Evolutionary conservation across 2,329 filamentous ascomycete genomes (phyloP), one percentile per base, ranked within the genome.

Genomic region (Triangularia setosa): DNA sequence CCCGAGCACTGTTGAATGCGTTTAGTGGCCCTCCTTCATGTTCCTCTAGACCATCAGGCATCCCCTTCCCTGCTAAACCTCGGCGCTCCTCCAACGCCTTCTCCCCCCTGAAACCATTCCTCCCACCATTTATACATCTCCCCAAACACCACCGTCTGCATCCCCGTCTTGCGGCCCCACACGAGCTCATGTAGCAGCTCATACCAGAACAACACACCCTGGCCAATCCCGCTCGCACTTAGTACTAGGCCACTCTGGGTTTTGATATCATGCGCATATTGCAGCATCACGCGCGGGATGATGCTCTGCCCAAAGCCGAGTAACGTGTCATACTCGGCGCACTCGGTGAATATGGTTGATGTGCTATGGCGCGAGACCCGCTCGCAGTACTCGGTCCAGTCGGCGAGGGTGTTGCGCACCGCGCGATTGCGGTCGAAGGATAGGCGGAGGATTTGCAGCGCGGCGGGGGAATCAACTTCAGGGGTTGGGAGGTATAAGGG

Each of bases 131-230:
- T 60, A 60, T 60, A 60, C 28, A 60, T 16, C 12, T 60, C 30
- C 33, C 11, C 33, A 28, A 48, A 48, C 25, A 23, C 33, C 18
- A 44, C 21, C 27, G 28, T 44, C 57, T 18, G 18, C 33, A 44
- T 14, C 33, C 59, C 48, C 59, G 59, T 61, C 59, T 61, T 61
- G 27, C 48, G 6, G 7, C 59, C 59, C 44, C 44, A 61, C 16
- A 61, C 27, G 24, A 61, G 40, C 48, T 61, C 59, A 40, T 61
- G 59, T 14, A 61, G 59, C 24, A 61, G 25, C 25, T 61, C 59
- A 33, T 61, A 61, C 59, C 59, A 61, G 25, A 61, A 61, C 59
- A 61, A 21, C 24, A 54, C 24, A 3, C 48, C 27, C n/a, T 3
- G 25, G 25, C 55, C 55, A 30, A 57, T 60, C n/a, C 57, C 33